phyloP scores from a whole-genome alignment of 2,329 filamentous ascomycete genomes.

The Stemphylium lycopersici region DNA sequence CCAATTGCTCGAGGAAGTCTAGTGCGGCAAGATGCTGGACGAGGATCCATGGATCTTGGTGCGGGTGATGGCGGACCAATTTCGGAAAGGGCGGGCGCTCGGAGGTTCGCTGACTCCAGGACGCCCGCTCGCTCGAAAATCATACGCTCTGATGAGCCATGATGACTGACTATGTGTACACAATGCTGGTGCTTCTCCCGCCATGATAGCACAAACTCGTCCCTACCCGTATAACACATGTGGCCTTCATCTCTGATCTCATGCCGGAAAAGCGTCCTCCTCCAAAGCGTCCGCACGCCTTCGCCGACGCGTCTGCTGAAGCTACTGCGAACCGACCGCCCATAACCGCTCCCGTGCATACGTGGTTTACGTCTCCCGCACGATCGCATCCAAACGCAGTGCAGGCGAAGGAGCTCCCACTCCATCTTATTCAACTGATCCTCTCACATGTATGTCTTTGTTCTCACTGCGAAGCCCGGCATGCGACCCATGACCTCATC shows the following conservation, averaged over 20 bases:
- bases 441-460: slow-evolving; percentile 58
- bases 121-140: neutral
- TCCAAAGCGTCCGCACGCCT: slow-evolving; percentile 17
- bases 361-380: slow-evolving; percentile 43
- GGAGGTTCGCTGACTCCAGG: slow-evolving; percentile 5
- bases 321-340: slow-evolving; percentile 7
- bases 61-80: slow-evolving; percentile 27
- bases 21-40: slow-evolving; percentile 1
- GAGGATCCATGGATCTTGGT: neutral
- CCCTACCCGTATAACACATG: slow-evolving; percentile 4
- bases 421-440: slow-evolving; percentile 65
- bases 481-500: slow-evolving; percentile 18
- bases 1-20: neutral
- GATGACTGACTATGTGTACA: neutral
- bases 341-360: slow-evolving; percentile 40
- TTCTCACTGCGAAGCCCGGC: neutral
- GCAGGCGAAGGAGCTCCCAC: slow-evolving; percentile 54
- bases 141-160: neutral
- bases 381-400: slow-evolving; percentile 35
- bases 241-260: slow-evolving; percentile 13
- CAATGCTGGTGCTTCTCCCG: neutral
- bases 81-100: slow-evolving; percentile 20
- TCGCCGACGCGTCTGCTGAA: slow-evolving; percentile 12
- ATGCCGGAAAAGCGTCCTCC: slow-evolving; percentile 26
- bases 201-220: slow-evolving; percentile 1